Evolutionary conservation across 768 basidiomycete species (phyloP).

Genomic region (Boletus sensibilis): DNA sequence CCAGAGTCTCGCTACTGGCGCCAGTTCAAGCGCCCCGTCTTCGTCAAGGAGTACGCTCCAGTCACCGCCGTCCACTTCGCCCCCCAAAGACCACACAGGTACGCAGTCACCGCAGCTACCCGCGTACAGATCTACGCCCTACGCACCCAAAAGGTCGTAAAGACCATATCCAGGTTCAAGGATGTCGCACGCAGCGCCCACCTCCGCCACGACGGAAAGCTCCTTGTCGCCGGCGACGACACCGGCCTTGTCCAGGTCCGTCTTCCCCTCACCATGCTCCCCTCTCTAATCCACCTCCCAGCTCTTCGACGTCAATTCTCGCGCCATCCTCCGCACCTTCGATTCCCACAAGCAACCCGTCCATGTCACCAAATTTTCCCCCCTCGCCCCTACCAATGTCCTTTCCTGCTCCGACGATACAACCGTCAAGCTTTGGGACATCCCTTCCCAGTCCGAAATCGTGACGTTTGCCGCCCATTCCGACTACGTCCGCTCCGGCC

Average conservation of each 20-base stretch:
- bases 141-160: conserved; percentile 92
- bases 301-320: conserved; percentile 91
- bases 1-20: conserved; percentile 85
- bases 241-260: conserved; percentile 77
- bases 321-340: conserved; percentile 90
- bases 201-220: conserved; percentile 90
- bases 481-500: conserved; percentile 94
- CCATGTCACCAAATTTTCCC: conserved; percentile 91
- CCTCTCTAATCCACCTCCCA: conserved; percentile 29
- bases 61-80: conserved; percentile 95
- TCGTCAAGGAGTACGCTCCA: conserved; percentile 96
- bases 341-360: conserved; percentile 96
- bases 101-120: conserved; percentile 93
- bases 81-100: conserved; percentile 82
- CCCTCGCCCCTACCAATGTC: conserved; percentile 74
- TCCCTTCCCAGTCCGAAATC: conserved; percentile 81
- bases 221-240: conserved; percentile 94
- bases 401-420: conserved; percentile 97
- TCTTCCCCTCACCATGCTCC: neutral
- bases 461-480: conserved; percentile 82
- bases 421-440: conserved; percentile 91
- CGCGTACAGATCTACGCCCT: conserved; percentile 95
- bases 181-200: conserved; percentile 89
- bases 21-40: conserved; percentile 85
- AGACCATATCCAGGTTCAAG: conserved; percentile 96